Evolutionary conservation across 176 grass and related monocot genomes (phyloP).

Genomic region (Phoenix dactylifera): DNA sequence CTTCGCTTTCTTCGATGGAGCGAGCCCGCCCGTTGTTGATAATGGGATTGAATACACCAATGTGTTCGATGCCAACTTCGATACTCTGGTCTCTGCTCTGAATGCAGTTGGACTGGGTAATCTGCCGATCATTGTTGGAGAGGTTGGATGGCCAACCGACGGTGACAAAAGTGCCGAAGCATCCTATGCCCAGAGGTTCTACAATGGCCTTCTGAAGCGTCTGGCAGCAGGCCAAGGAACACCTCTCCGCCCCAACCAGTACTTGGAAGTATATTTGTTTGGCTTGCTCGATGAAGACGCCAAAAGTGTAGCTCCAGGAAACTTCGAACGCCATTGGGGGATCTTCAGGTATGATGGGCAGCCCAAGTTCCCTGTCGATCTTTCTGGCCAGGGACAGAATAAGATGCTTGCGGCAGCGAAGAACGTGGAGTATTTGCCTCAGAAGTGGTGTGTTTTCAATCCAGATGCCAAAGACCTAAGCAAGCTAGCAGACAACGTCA

Average conservation of each 20-base stretch:
- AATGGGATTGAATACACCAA: slow-evolving; percentile 15
- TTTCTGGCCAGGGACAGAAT: slow-evolving; percentile 16
- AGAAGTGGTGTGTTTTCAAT: slow-evolving; percentile 7
- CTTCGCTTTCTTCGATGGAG: slow-evolving; percentile 25
- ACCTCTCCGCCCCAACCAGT: slow-evolving; percentile 16
- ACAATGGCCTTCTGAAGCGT: slow-evolving; percentile 22
- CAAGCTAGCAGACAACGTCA: slow-evolving; percentile 8
- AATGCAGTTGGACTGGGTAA: slow-evolving; percentile 10
- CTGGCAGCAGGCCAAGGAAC: slow-evolving; percentile 3
- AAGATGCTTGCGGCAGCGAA: slow-evolving; percentile 1
- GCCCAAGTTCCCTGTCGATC: slow-evolving; percentile 16
- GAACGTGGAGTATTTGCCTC: slow-evolving; percentile 5
- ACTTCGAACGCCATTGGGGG: slow-evolving; percentile 27
- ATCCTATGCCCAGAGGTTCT: slow-evolving; percentile 20
- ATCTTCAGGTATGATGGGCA: slow-evolving; percentile 22
- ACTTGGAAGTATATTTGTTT: slow-evolving; percentile 22
- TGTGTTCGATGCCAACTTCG: slow-evolving; percentile 26
- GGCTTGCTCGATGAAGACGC: slow-evolving; percentile 19
- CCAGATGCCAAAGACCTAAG: not conserved
- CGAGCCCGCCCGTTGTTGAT: slow-evolving; percentile 7
- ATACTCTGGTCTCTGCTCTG: slow-evolving; percentile 20
- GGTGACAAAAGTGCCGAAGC: slow-evolving; percentile 7
- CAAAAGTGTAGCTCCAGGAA: slow-evolving; percentile 16
- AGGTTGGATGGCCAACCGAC: slow-evolving; percentile 25
- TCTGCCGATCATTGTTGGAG: slow-evolving; percentile 15